Base-by-base conservation (phyloP, 1,139 yeast genomes). In the Candida sp. region DNA sequence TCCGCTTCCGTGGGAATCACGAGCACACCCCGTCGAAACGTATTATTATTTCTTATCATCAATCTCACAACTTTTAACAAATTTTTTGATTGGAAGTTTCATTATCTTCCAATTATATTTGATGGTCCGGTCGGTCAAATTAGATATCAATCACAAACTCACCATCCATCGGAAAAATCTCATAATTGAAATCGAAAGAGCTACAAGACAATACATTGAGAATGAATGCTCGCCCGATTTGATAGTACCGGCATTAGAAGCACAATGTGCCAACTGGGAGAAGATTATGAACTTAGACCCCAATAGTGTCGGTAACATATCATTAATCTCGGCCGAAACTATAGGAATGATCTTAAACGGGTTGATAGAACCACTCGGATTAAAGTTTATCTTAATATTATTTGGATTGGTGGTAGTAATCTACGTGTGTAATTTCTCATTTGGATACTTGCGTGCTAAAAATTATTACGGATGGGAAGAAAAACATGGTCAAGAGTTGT, bases 221-320 rank as follows among this genome's bases (percentile, higher is more conserved):
- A 85, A 84, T 58, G 63, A 69, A 34, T 85, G 93, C 56, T 68
- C 68, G 21, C 83, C 84, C 1, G 79, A 69, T 4, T 62, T 70
- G 3, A 63, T 80, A n/a, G 82, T 76, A 0, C 87, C 90, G 0
- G 84, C 82, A 2, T 56, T 84, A 43, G 81, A 76, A 46, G 63
- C 64, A 19, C 70, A 73, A 36, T 85, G 93, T 57, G 67, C 70
- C 22, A 69, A 72, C 45, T 85, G 87, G 87, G 70, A 69, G 44
- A 70, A 74, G 43, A 84, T 91, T 53, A 82, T 83, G 82, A 69
- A 68, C 42, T 78, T 76, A 49, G 79, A 80, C 43, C 79, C 83
- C 3, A 54, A 60, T 49, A 56, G 70, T 49, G 48, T 66, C 56
- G 63, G 79, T 33, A 66, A 72, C 43, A 66, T 66, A 44, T 75